phyloP scores from a whole-genome alignment of 164 flowering plant species.

The Malania oleifera region DNA sequence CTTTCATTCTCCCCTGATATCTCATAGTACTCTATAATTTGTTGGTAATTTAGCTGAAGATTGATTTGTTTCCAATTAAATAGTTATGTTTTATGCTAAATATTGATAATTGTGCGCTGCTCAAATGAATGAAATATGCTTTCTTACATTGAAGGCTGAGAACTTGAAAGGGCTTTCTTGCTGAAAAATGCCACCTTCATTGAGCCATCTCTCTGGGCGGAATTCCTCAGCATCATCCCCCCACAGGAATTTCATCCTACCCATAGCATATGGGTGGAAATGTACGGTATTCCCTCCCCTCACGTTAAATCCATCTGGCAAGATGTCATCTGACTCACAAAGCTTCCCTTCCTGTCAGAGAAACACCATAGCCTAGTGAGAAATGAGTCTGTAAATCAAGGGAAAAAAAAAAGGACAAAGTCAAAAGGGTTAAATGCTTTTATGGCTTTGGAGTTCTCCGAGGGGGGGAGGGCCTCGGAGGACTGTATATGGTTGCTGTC shows the following conservation, averaged over 20 bases:
- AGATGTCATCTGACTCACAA: constrained; percentile 21
- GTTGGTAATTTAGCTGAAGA: too few relatives aligned
- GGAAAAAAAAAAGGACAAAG: too few relatives aligned
- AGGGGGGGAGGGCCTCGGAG: too few relatives aligned
- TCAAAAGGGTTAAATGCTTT: too few relatives aligned
- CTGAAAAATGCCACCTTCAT: constrained; percentile 20
- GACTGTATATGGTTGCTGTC: too few relatives aligned
- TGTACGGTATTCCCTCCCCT: constrained; percentile 32
- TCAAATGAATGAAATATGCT: not conserved
- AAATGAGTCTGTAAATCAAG: too few relatives aligned
- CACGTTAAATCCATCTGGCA: constrained; percentile 33
- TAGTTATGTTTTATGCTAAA: not conserved
- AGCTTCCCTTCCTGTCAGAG: constrained; percentile 14
- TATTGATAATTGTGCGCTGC: too few relatives aligned
- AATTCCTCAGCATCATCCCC: constrained; percentile 42
- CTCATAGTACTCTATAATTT: too few relatives aligned
- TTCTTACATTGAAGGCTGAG: constrained; percentile 21
- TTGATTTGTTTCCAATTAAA: too few relatives aligned
- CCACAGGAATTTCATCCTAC: constrained; percentile 37
- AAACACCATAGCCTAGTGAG: not conserved
- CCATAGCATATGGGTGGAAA: constrained; percentile 39
- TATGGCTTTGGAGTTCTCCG: too few relatives aligned
- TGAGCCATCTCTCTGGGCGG: constrained; percentile 40
- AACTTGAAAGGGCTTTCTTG: constrained; percentile 20
- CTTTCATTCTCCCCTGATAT: not conserved